These are phyloP conservation scores for Simmondsia chinensis DNA, from an alignment of 148 eudicot genomes.

Conservation along the genomic window DNA sequence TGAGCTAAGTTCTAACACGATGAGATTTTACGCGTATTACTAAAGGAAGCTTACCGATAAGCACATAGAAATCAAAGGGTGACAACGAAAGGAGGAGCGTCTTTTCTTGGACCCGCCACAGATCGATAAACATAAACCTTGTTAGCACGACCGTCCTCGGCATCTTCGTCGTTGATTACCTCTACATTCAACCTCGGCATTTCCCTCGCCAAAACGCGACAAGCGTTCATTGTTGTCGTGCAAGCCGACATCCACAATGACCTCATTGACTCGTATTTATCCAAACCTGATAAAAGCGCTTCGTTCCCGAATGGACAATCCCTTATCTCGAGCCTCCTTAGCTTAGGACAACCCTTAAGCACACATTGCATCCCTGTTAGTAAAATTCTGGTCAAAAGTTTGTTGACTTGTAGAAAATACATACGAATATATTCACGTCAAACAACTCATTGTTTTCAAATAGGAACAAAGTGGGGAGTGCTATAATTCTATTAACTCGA, in stretches of 20 bases:
- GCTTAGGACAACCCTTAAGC: conserved; percentile 60
- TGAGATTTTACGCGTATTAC: no score
- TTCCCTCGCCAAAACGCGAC: conserved; percentile 44
- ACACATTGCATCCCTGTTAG: no score
- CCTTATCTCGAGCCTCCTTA: conserved; percentile 75
- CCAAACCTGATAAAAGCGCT: conserved; percentile 64
- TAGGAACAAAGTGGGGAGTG: no score
- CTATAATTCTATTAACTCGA: no score
- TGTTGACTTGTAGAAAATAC: no score
- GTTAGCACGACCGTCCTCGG: conserved; percentile 37
- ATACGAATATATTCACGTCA: no score
- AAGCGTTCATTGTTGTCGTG: conserved; percentile 49
- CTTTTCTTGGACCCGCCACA: conserved; percentile 68
- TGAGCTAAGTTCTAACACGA: no score
- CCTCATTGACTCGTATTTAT: conserved; percentile 71
- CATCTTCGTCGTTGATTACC: conserved; percentile 66
- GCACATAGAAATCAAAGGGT: conserved; percentile 31
- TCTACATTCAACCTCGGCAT: conserved; percentile 89
- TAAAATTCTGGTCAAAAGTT: no score
- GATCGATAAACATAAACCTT: conserved; percentile 78
- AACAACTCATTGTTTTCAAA: no score
- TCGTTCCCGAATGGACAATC: conserved; percentile 76
- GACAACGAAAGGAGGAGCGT: conserved; percentile 76
- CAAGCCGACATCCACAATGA: conserved; percentile 93
- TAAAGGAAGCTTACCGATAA: conserved; percentile 20